phyloP scores from a whole-genome alignment of 495 filamentous ascomycete species.

The Podospora anserina region DNA sequence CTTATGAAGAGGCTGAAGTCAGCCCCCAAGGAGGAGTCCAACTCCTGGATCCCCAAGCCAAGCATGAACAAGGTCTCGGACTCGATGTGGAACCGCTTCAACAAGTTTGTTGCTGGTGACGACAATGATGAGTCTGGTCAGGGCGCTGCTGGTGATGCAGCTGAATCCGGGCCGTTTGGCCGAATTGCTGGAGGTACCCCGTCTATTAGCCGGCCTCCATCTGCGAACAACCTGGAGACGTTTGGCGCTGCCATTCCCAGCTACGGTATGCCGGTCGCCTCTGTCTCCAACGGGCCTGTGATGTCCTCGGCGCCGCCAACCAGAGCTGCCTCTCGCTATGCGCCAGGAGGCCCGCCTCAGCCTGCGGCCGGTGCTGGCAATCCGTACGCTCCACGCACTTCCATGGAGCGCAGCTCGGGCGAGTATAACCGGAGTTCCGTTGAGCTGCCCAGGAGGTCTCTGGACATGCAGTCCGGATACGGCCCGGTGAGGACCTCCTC shows the following conservation, averaged over 20 bases:
- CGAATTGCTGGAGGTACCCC: slow-evolving; percentile 75
- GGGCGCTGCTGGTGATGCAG: slow-evolving; percentile 55
- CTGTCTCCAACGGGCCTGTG: slow-evolving; percentile 32
- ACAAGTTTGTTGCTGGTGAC: slow-evolving; percentile 90
- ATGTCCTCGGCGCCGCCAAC: slow-evolving; percentile 33
- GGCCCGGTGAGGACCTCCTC: slow-evolving; percentile 29
- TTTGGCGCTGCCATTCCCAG: slow-evolving; percentile 40
- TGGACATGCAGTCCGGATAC: slow-evolving; percentile 42
- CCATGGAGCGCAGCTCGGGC: slow-evolving; percentile 45
- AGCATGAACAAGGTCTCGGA: slow-evolving; percentile 92
- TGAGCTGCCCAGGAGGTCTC: slow-evolving; percentile 43
- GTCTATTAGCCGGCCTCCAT: slow-evolving; percentile 76
- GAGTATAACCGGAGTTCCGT: slow-evolving; percentile 43
- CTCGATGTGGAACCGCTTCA: slow-evolving; percentile 84
- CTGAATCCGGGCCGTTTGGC: slow-evolving; percentile 74
- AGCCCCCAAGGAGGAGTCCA: slow-evolving; percentile 68
- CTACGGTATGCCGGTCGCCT: slow-evolving; percentile 32
- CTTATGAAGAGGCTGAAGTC: slow-evolving; percentile 76
- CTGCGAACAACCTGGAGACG: slow-evolving; percentile 72
- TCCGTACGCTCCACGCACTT: slow-evolving; percentile 42
- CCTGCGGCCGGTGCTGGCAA: slow-evolving; percentile 23
- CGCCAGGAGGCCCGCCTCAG: slow-evolving; percentile 45
- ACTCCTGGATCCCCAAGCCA: slow-evolving; percentile 82
- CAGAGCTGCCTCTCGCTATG: slow-evolving; percentile 58
- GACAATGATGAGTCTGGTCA: slow-evolving; percentile 62